Percentiles rank a stretch among this genome's conserved stretches.
These are phyloP conservation scores for Aspergillus cejpii DNA, from an alignment of 2,329 filamentous ascomycete species.

Conservation along the genomic window DNA sequence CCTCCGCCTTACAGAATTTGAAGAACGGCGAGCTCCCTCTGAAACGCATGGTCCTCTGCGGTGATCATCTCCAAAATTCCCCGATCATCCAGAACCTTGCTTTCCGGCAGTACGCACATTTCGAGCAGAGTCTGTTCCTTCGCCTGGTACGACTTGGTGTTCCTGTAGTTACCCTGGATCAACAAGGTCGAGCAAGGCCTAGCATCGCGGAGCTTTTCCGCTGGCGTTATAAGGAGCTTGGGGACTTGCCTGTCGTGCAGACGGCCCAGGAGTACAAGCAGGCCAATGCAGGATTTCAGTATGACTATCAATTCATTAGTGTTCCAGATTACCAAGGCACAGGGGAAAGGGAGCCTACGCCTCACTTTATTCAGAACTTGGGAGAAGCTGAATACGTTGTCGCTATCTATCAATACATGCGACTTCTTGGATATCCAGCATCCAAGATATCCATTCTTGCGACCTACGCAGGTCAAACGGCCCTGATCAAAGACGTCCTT, in stretches of 20 bases:
- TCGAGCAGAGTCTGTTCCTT: slow-evolving; percentile 92
- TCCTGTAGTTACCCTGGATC: slow-evolving; percentile 82
- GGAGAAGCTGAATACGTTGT: slow-evolving; percentile 97
- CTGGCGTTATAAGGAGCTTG: slow-evolving; percentile 81
- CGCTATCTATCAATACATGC: slow-evolving; percentile 95
- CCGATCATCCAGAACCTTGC: slow-evolving; percentile 92
- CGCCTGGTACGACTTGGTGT: slow-evolving; percentile 85
- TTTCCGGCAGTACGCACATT: slow-evolving; percentile 88
- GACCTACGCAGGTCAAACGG: slow-evolving; percentile 87
- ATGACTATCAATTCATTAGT: slow-evolving; percentile 95
- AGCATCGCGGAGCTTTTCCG: slow-evolving; percentile 84
- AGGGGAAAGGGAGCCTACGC: slow-evolving; percentile 81
- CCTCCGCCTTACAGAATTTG: slow-evolving; percentile 81
- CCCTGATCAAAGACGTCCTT: slow-evolving; percentile 81
- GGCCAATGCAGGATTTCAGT: slow-evolving; percentile 87
- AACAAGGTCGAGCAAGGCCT: slow-evolving; percentile 84
- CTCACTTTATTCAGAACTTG: slow-evolving; percentile 93
- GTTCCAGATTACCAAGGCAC: slow-evolving; percentile 86
- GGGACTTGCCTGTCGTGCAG: slow-evolving; percentile 70
- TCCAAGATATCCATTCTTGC: slow-evolving; percentile 78
- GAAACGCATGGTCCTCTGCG: slow-evolving; percentile 84
- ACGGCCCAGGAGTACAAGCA: slow-evolving; percentile 62
- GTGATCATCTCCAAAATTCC: slow-evolving; percentile 94
- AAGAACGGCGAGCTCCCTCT: slow-evolving; percentile 65
- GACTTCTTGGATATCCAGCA: slow-evolving; percentile 84